phyloP scores from a whole-genome alignment of 2,329 filamentous ascomycete species.

The Arthroderma sp. region DNA sequence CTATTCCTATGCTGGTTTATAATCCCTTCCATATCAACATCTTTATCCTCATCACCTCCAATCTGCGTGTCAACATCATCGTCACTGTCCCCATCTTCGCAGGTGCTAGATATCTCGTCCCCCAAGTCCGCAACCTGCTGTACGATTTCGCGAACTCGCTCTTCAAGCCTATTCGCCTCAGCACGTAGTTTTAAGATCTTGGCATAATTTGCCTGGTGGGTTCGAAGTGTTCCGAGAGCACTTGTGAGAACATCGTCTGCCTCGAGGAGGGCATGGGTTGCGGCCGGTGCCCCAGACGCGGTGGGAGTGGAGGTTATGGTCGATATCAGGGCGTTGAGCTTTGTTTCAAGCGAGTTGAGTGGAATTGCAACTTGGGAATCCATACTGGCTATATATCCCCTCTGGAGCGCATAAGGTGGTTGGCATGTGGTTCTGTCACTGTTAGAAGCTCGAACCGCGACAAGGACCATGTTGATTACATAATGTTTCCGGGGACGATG shows the following conservation, averaged over 20 bases:
- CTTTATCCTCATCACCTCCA: constrained; percentile 18
- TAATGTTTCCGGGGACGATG: no score
- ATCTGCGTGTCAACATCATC: constrained; percentile 20
- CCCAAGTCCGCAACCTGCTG: constrained; percentile 27
- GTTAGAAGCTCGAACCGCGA: no score
- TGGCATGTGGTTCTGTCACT: no score
- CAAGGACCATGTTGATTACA: no score
- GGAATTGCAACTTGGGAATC: constrained; percentile 26
- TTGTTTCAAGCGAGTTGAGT: constrained; percentile 29
- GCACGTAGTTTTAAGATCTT: constrained; percentile 28
- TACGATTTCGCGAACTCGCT: constrained; percentile 30
- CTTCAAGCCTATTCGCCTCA: constrained; percentile 28
- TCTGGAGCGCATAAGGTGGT: no score
- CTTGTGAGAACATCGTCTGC: constrained; percentile 30
- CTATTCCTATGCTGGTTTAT: background rate
- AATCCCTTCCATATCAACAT: constrained; percentile 17
- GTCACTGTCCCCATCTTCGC: constrained; percentile 12
- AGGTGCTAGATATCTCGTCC: constrained; percentile 25
- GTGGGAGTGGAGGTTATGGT: constrained; percentile 32
- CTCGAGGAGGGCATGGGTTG: constrained; percentile 26
- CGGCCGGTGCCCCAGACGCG: constrained; percentile 29
- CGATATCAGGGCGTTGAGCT: constrained; percentile 29
- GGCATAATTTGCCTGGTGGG: constrained; percentile 33
- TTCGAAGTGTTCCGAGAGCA: constrained; percentile 29
- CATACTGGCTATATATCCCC: constrained; percentile 18